These are phyloP conservation scores for Claviceps digitariae DNA, from an alignment of 2,329 filamentous ascomycete species.

Conservation along the genomic window DNA sequence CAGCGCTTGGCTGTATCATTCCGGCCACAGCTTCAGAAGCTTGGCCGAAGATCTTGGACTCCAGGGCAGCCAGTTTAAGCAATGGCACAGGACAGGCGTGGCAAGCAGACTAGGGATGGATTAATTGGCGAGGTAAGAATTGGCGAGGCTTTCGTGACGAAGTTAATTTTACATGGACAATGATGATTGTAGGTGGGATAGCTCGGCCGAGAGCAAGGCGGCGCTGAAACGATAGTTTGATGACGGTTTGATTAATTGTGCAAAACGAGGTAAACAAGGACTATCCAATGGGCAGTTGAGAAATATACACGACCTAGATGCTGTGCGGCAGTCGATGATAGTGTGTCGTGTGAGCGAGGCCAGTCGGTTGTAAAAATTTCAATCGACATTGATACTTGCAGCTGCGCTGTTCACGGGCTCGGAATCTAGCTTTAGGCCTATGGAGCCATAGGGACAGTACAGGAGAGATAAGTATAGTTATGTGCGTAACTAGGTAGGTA, in stretches of 20 bases:
- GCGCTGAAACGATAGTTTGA: not conserved
- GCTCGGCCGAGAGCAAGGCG: not conserved
- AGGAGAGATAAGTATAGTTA: too few relatives aligned
- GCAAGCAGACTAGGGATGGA: not conserved
- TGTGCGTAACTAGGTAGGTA: too few relatives aligned
- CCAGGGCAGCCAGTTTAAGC: constrained; percentile 47
- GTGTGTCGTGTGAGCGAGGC: not conserved
- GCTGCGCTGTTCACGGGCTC: not conserved
- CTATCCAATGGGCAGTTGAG: not conserved
- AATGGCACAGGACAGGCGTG: not conserved
- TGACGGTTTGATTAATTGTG: not conserved
- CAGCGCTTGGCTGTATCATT: constrained; percentile 56
- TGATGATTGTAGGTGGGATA: not conserved
- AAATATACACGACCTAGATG: too few relatives aligned
- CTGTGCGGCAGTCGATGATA: not conserved
- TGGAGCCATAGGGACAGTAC: too few relatives aligned
- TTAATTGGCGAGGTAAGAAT: not conserved
- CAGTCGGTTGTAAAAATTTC: not conserved
- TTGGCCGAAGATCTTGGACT: constrained; percentile 46
- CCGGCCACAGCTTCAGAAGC: constrained; percentile 53
- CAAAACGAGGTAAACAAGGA: not conserved
- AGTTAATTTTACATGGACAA: not conserved
- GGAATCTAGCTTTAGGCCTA: too few relatives aligned
- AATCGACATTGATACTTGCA: not conserved
- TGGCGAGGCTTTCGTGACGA: not conserved